Conservation (phyloP, 352 stramenopile species). For the Globisporangium emineosum region DNA sequence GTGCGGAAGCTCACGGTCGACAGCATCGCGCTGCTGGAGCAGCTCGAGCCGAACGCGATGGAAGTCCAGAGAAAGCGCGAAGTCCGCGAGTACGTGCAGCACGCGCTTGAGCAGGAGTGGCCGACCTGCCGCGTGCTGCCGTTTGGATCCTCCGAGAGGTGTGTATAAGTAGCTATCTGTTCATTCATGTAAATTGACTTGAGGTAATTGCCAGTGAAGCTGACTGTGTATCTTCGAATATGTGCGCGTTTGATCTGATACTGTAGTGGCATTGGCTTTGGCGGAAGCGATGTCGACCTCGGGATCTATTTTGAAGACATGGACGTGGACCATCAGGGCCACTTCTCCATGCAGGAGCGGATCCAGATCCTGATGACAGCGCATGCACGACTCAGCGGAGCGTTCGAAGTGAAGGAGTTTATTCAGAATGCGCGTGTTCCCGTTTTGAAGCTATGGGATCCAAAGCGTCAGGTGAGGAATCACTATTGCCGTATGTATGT, state of each 20-base stretch:
- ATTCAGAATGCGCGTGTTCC: slow-evolving; percentile 70
- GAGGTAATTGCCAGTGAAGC: background rate
- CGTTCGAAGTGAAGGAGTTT: slow-evolving; percentile 70
- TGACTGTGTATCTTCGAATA: slow-evolving; percentile 12
- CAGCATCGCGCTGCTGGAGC: slow-evolving; percentile 73
- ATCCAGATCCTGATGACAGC: slow-evolving; percentile 54
- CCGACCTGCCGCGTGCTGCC: slow-evolving; percentile 54
- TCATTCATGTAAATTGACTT: background rate
- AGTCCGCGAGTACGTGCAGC: slow-evolving; percentile 49
- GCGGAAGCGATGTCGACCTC: slow-evolving; percentile 76
- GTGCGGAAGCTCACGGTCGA: slow-evolving; percentile 81
- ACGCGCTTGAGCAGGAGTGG: slow-evolving; percentile 50
- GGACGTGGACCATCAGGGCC: slow-evolving; percentile 47
- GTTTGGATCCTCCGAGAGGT: slow-evolving; percentile 83
- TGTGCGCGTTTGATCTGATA: background rate
- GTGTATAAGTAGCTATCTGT: background rate
- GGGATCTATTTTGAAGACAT: slow-evolving; percentile 81
- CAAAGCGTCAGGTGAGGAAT: slow-evolving; percentile 34
- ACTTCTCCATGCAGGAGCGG: slow-evolving; percentile 56
- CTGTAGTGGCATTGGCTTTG: slow-evolving; percentile 65
- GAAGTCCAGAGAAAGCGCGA: slow-evolving; percentile 53
- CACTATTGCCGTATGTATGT: background rate
- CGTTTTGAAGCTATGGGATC: slow-evolving; percentile 78
- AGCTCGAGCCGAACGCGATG: slow-evolving; percentile 64
- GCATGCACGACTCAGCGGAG: slow-evolving; percentile 32